Base-by-base conservation (phyloP, 306 rosid genomes). In the Mimosa bimucronata region DNA sequence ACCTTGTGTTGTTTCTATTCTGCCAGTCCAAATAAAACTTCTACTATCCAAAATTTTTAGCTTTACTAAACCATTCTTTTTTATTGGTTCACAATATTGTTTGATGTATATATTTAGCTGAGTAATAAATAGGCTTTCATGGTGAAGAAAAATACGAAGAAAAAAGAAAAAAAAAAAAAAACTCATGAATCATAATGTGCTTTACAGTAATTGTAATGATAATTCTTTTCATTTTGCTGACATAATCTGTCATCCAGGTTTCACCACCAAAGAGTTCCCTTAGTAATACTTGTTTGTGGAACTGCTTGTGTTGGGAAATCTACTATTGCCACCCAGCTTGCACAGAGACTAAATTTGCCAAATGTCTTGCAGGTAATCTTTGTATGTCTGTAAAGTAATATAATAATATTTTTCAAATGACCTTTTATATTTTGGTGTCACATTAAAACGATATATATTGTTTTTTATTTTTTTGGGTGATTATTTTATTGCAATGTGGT, bases 221-320 rank as follows among this genome's bases (percentile, higher is more conserved):
- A 7, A 37, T 66, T 62, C 73, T 53, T 25, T 53, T 77, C 71
- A 61, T 80, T 81, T 65, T 78, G 13, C 37, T 73, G 60, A 46
- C 60, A 73, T 80, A 64, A 72, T 73, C 79, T 80, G 48, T 66
- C 53, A 29, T 84, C 80, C 86, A 94, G 98, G 76, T 94, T 94
- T 90, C 98, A 94, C 85, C 97, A 94, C 86, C 98, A 92, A 84
- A 84, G 97, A 80, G 98, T 94, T 73, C 97, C 98, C 66, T 79
- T 94, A 52, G 97, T 94, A 75, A 90, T 94, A 82, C 98, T 94
- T 85, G 97, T 94, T 12, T 94, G 98, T 80, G 98, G 98, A 85
- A 92, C 97, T 67, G 97, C 98, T 61, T 92, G 98, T 88, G 97
- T 92, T 29, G 98, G 98, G 79, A 92, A 92, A 91, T 94, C 98